phyloP scores from a whole-genome alignment of 2,329 filamentous ascomycete species.

The Fusarium nelsonii region DNA sequence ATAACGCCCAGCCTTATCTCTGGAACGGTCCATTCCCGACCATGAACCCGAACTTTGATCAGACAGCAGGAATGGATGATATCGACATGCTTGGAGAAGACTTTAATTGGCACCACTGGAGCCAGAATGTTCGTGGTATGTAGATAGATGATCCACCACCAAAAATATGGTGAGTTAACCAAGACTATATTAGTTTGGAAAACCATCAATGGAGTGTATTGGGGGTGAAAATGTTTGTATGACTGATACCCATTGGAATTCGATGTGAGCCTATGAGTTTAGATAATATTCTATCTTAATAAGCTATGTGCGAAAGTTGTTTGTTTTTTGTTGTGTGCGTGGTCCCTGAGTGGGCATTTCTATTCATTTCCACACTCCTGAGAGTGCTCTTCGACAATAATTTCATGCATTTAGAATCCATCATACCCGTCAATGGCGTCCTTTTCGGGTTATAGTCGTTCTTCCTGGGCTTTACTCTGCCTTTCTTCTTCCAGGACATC shows the following conservation, averaged over 20 bases:
- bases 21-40: slow-evolving; percentile 55
- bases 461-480: slow-evolving; percentile 43
- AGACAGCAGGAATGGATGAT: slow-evolving; percentile 49
- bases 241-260: slow-evolving; percentile 43
- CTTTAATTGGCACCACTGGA: slow-evolving; percentile 65
- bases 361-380: not conserved
- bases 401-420: too few species aligned
- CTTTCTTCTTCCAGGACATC: slow-evolving; percentile 64
- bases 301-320: not conserved
- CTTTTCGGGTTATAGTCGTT: slow-evolving; percentile 46
- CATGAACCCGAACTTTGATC: slow-evolving; percentile 49
- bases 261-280: slow-evolving; percentile 10
- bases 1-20: slow-evolving; percentile 56
- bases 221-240: slow-evolving; percentile 37
- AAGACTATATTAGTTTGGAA: slow-evolving; percentile 4
- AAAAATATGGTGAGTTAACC: slow-evolving; percentile 42
- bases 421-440: too few species aligned
- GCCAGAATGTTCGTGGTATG: slow-evolving; percentile 56
- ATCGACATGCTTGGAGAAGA: slow-evolving; percentile 57
- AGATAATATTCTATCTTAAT: slow-evolving; percentile 35
- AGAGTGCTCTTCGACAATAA: too few species aligned
- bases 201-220: slow-evolving; percentile 6
- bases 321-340: not conserved
- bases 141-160: slow-evolving; percentile 50
- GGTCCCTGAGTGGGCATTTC: not conserved